Conservation (phyloP, 495 filamentous ascomycete species). For the Pyrenopolyporus hunteri region DNA sequence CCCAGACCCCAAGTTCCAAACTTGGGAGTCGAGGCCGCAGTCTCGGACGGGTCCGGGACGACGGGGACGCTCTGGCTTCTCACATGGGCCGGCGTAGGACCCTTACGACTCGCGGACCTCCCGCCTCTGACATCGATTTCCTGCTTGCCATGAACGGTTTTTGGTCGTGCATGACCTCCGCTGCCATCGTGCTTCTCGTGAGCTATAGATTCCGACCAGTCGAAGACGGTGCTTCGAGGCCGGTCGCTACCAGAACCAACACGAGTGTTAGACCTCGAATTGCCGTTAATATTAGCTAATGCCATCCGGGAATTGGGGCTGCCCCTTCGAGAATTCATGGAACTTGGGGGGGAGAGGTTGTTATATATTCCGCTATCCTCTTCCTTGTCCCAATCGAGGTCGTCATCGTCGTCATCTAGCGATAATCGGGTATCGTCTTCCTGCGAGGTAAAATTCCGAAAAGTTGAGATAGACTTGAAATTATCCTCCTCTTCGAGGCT, state of each 20-base stretch:
- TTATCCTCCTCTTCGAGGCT: constrained; percentile 22
- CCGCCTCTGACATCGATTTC: constrained; percentile 73
- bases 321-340: constrained; percentile 52
- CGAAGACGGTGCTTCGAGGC: constrained; percentile 72
- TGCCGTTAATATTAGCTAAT: constrained; percentile 50
- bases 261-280: constrained; percentile 42
- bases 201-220: constrained; percentile 79
- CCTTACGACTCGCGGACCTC: constrained; percentile 73
- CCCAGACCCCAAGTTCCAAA: constrained; percentile 90
- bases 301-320: constrained; percentile 54
- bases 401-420: constrained; percentile 67
- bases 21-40: constrained; percentile 69
- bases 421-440: constrained; percentile 55
- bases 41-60: constrained; percentile 65
- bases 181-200: constrained; percentile 60
- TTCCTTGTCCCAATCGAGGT: constrained; percentile 62
- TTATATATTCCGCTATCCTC: constrained; percentile 59
- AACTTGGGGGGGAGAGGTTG: constrained; percentile 60
- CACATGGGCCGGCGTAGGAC: constrained; percentile 77
- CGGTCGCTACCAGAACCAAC: constrained; percentile 50
- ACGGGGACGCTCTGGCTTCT: constrained; percentile 97
- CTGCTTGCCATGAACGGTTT: constrained; percentile 92
- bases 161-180: constrained; percentile 71
- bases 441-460: constrained; percentile 38
- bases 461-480: neutral